phyloP scores from a whole-genome alignment of 352 stramenopile species.

The Elongisporangium senticosum region DNA sequence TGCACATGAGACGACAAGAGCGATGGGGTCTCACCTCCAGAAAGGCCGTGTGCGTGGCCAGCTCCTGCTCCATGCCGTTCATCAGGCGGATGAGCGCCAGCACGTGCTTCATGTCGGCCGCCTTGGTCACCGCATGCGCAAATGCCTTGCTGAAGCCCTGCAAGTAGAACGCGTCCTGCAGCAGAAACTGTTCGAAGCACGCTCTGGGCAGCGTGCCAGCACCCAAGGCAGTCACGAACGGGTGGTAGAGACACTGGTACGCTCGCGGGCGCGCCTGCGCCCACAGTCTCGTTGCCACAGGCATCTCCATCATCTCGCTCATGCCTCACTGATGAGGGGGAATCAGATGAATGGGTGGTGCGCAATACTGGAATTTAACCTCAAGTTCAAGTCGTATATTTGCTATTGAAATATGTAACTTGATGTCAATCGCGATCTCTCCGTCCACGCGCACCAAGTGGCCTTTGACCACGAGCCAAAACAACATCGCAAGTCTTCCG shows the following conservation, averaged over 20 bases:
- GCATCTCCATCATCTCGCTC: neutral
- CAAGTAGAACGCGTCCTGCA: constrained; percentile 56
- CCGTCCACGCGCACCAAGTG: no score
- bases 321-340: no score
- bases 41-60: constrained; percentile 38
- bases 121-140: constrained; percentile 40
- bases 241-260: constrained; percentile 43
- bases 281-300: constrained; percentile 21
- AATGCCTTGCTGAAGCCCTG: constrained; percentile 47
- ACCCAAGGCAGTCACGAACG: constrained; percentile 36
- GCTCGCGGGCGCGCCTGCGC: constrained; percentile 17
- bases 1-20: neutral
- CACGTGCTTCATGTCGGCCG: constrained; percentile 18
- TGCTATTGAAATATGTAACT: no score
- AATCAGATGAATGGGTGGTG: neutral
- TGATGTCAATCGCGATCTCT: no score
- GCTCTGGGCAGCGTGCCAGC: constrained; percentile 19
- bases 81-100: constrained; percentile 38
- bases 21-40: constrained; percentile 19
- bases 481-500: no score
- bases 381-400: no score
- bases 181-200: constrained; percentile 40
- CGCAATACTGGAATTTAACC: neutral
- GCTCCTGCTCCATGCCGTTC: constrained; percentile 35
- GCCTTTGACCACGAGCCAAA: no score